Evolutionary conservation across 441 rosid genomes (phyloP).

Genomic region (Erodium chrysanthum): DNA sequence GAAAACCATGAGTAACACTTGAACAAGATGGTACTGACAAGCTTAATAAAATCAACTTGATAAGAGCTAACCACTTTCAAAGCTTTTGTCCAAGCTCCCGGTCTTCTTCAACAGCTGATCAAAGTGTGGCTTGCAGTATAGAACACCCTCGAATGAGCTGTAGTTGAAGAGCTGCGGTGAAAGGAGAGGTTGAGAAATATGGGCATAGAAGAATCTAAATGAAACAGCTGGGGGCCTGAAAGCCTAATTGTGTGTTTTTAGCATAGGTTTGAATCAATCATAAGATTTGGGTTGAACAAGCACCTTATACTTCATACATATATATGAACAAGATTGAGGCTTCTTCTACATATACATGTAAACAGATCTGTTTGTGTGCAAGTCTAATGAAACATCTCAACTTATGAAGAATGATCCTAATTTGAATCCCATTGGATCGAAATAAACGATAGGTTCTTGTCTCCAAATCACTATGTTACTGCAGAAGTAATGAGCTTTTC

Average conservation of each 20-base stretch:
- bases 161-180: constrained; percentile 47
- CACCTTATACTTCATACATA: background rate
- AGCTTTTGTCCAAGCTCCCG: constrained; percentile 67
- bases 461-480: background rate
- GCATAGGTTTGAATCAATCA: background rate
- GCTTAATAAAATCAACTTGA: background rate
- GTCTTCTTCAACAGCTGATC: constrained; percentile 67
- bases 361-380: background rate
- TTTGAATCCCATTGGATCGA: background rate
- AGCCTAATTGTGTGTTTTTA: background rate
- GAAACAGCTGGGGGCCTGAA: background rate
- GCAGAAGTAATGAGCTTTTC: background rate
- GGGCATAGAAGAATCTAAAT: background rate
- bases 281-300: background rate
- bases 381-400: background rate
- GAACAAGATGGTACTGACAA: background rate
- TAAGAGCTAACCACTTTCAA: constrained; percentile 34
- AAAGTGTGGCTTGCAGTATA: constrained; percentile 74
- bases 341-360: background rate
- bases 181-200: constrained; percentile 5
- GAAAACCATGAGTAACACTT: constrained; percentile 4
- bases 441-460: background rate
- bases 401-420: background rate
- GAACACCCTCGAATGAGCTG: constrained; percentile 62
- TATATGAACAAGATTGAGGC: background rate